These are phyloP conservation scores for Epichloe amarillans DNA, from an alignment of 2,329 filamentous ascomycete genomes.

Conservation along the genomic window DNA sequence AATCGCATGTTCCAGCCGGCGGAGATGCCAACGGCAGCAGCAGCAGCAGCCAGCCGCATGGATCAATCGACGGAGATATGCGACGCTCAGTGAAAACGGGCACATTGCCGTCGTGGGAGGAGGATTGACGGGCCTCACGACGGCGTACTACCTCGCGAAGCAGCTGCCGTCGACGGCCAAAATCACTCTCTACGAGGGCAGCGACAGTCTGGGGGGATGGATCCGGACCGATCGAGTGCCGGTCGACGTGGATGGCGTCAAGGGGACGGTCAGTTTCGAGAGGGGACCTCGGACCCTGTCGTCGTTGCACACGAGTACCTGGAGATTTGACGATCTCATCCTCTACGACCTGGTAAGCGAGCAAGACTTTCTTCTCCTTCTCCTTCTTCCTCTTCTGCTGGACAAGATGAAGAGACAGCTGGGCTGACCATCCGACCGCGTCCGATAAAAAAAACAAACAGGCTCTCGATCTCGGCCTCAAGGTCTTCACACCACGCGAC, in stretches of 20 bases:
- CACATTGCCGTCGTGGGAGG: slow-evolving; percentile 60
- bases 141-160: slow-evolving; percentile 63
- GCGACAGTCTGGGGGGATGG: slow-evolving; percentile 67
- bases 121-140: slow-evolving; percentile 69
- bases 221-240: slow-evolving; percentile 52
- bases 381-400: too few species aligned
- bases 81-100: slow-evolving; percentile 14
- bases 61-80: slow-evolving; percentile 2
- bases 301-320: slow-evolving; percentile 26
- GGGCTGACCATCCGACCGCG: slow-evolving; percentile 1
- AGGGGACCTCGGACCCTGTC: slow-evolving; percentile 69
- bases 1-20: background rate
- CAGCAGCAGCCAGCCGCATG: slow-evolving; percentile 1
- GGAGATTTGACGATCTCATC: slow-evolving; percentile 46
- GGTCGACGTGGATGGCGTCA: slow-evolving; percentile 41
- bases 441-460: slow-evolving; percentile 9
- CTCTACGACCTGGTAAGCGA: slow-evolving; percentile 56
- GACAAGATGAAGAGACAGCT: too few species aligned
- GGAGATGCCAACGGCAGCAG: slow-evolving; percentile 3
- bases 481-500: slow-evolving; percentile 36
- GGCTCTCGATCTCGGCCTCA: slow-evolving; percentile 23
- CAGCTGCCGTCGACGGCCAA: slow-evolving; percentile 48
- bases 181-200: slow-evolving; percentile 72
- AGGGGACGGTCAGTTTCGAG: slow-evolving; percentile 58
- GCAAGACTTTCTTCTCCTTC: slow-evolving; percentile 11